A percentile compares a stretch with the other conserved stretches of the same genome.
These are phyloP conservation scores for Artemisia tridentata DNA, from an alignment of 129 eudicot genomes.

Conservation along the genomic window DNA sequence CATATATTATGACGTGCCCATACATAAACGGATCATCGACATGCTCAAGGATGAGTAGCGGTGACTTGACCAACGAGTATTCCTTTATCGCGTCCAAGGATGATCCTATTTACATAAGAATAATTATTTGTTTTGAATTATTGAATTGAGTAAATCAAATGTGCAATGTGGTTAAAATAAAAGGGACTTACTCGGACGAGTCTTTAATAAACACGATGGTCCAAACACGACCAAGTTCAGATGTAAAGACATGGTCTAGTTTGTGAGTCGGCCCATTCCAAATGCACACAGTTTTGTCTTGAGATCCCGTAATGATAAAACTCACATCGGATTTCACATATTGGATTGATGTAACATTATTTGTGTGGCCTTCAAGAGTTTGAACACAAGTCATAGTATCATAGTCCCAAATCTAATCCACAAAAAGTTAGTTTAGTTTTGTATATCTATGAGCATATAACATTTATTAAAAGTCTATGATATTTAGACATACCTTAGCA, in stretches of 20 bases:
- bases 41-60: constrained; percentile 2
- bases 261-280: constrained; percentile 58
- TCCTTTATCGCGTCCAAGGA: constrained; percentile 67
- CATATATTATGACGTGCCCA: no score
- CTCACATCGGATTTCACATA: constrained; percentile 44
- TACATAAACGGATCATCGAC: background rate
- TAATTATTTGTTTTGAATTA: no score
- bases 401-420: constrained; percentile 59
- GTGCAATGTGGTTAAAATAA: background rate
- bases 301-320: constrained; percentile 61
- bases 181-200: constrained; percentile 41
- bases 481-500: constrained; percentile 53
- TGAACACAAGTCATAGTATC: constrained; percentile 47
- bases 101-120: constrained; percentile 38
- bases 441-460: background rate
- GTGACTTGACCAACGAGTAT: constrained; percentile 45
- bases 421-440: background rate
- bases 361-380: constrained; percentile 64
- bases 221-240: constrained; percentile 67
- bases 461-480: background rate
- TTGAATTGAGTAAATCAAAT: no score
- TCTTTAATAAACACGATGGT: constrained; percentile 48
- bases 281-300: constrained; percentile 62
- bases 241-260: constrained; percentile 32
- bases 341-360: constrained; percentile 54